A percentile compares a stretch with the other conserved stretches of the same genome.
Conservation (phyloP, 495 filamentous ascomycete genomes). For the Penicillium coffeae region DNA sequence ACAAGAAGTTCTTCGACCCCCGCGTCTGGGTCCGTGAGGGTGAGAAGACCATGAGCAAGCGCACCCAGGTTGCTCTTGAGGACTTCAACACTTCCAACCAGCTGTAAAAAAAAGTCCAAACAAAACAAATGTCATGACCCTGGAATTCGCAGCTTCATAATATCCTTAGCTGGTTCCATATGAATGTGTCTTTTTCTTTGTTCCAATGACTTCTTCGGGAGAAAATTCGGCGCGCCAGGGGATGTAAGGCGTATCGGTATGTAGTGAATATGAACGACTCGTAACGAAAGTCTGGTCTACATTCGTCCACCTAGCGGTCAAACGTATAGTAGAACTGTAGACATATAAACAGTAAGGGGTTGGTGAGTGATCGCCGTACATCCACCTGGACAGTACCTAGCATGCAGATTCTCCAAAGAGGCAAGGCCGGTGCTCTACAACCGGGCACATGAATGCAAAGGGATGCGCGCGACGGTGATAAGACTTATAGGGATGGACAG, state of each 20-base stretch:
- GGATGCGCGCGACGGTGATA: too few species aligned
- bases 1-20: constrained; percentile 98
- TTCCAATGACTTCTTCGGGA: constrained; percentile 10
- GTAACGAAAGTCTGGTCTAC: too few species aligned
- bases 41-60: constrained; percentile 90
- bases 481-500: too few species aligned
- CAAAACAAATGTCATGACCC: constrained; percentile 1
- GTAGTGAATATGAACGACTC: constrained; percentile 27
- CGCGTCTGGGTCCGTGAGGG: constrained; percentile 77
- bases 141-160: background rate
- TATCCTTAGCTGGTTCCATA: background rate
- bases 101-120: constrained; percentile 56
- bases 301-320: background rate
- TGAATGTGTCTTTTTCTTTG: constrained; percentile 8
- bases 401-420: too few species aligned
- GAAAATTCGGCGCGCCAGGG: constrained; percentile 20
- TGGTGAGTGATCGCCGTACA: too few species aligned
- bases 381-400: too few species aligned
- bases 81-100: constrained; percentile 90
- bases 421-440: too few species aligned
- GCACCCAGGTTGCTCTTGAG: constrained; percentile 73
- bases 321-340: background rate
- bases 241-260: constrained; percentile 26
- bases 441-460: too few species aligned
- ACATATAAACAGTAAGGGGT: background rate